phyloP scores from a whole-genome alignment of 2,329 filamentous ascomycete genomes.

The Aspergillus jensenii region DNA sequence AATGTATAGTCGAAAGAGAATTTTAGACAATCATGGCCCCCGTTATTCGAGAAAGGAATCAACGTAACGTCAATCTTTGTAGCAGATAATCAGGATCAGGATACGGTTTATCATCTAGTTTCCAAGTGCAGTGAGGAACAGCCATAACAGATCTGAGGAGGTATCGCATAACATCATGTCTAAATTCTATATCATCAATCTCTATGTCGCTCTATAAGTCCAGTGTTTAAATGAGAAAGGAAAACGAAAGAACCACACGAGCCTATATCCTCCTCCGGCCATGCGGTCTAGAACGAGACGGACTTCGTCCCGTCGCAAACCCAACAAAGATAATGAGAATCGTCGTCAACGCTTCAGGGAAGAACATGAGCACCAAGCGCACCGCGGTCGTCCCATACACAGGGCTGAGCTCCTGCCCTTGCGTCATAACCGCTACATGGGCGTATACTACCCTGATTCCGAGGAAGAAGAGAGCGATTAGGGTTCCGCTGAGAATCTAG shows the following conservation, averaged over 20 bases:
- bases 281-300: not conserved
- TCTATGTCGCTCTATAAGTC: too few species aligned
- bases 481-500: constrained; percentile 4
- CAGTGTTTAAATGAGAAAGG: too few species aligned
- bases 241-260: not conserved
- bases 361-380: constrained; percentile 26
- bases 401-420: constrained; percentile 20
- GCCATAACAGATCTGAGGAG: too few species aligned
- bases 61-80: too few species aligned
- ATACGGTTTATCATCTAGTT: too few species aligned
- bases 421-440: constrained; percentile 20
- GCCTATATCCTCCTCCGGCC: not conserved
- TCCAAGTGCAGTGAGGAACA: too few species aligned
- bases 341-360: constrained; percentile 24
- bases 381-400: constrained; percentile 21
- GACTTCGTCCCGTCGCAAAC: constrained; percentile 18
- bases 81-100: too few species aligned
- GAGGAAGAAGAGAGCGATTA: constrained; percentile 18
- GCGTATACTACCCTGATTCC: constrained; percentile 28
- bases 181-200: too few species aligned
- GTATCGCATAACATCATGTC: too few species aligned
- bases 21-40: not conserved
- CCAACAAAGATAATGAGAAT: constrained; percentile 22
- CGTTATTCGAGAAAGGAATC: too few species aligned
- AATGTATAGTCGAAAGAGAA: not conserved